A percentile compares a stretch with the other conserved stretches of the same genome.
These are phyloP conservation scores for Agaricales sp. DNA, from an alignment of 1,284 basidiomycete genomes.

Conservation along the genomic window DNA sequence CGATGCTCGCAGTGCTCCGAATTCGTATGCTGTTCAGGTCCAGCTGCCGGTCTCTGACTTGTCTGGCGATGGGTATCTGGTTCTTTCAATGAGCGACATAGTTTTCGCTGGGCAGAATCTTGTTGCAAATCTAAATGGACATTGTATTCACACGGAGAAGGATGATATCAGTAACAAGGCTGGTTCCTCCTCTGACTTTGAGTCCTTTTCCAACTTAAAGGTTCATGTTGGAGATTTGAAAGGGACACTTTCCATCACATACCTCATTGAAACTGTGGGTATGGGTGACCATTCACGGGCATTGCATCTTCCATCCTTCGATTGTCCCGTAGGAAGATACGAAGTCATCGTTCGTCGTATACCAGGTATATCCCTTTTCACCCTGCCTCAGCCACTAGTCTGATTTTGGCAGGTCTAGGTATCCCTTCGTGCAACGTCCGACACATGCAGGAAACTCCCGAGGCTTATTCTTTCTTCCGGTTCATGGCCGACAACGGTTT, in stretches of 20 bases:
- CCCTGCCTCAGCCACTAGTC: constrained; percentile 7
- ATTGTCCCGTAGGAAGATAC: constrained; percentile 43
- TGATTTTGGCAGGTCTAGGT: constrained; percentile 27
- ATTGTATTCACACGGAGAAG: neutral
- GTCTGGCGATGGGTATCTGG: neutral
- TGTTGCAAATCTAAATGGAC: neutral
- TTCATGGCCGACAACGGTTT: neutral
- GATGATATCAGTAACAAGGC: neutral
- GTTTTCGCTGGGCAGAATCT: neutral
- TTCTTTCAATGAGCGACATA: neutral
- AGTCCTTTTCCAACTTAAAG: neutral
- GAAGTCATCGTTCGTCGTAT: constrained; percentile 46
- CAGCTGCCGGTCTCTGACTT: neutral
- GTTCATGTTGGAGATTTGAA: neutral
- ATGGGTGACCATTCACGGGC: neutral
- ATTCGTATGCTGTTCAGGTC: constrained; percentile 7
- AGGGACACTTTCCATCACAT: neutral
- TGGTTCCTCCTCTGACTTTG: neutral
- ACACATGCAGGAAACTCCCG: neutral
- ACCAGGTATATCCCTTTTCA: constrained; percentile 31
- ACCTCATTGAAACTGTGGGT: neutral
- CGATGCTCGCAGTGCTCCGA: constrained; percentile 19
- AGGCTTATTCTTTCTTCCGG: neutral
- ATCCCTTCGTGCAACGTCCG: constrained; percentile 15
- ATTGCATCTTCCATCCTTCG: neutral